Conservation (phyloP, 169 alveolate species). For the Theileria orientalis region DNA sequence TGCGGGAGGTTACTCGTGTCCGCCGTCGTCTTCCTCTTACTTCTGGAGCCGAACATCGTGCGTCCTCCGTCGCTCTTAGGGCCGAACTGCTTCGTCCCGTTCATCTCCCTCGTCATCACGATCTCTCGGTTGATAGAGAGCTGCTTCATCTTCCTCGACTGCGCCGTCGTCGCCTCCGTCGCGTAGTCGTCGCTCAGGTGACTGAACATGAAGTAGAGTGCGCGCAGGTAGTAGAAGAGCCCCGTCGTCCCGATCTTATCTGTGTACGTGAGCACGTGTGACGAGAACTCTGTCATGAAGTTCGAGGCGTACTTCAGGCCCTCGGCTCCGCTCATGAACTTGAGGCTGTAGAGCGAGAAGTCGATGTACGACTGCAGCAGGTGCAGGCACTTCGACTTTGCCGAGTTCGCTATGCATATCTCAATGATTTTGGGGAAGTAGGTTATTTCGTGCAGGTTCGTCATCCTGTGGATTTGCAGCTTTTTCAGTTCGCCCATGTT, state of each 20-base stretch:
- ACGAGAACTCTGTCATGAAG: constrained; percentile 41
- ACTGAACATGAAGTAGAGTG: constrained; percentile 29
- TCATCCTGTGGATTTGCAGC: constrained; percentile 32
- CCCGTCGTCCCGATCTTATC: constrained; percentile 41
- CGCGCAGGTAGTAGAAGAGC: constrained; percentile 44
- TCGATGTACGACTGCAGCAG: constrained; percentile 62
- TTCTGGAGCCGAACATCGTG: constrained; percentile 3
- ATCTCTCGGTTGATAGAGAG: not conserved
- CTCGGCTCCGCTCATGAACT: constrained; percentile 26
- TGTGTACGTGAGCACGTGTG: constrained; percentile 20
- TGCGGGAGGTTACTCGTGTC: constrained; percentile 1
- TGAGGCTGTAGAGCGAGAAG: constrained; percentile 38
- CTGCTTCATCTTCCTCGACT: too few relatives aligned
- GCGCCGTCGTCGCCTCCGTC: constrained; percentile 3
- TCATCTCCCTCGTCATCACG: not conserved
- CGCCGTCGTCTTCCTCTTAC: constrained; percentile 10
- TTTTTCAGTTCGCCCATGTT: constrained; percentile 41
- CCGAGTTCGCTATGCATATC: constrained; percentile 45
- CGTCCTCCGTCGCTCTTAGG: not conserved
- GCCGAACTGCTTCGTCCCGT: not conserved
- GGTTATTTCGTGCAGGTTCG: constrained; percentile 26
- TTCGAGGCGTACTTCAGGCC: constrained; percentile 42
- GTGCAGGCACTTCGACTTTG: constrained; percentile 35
- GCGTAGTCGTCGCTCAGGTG: constrained; percentile 27
- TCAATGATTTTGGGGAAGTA: constrained; percentile 35